Percentiles rank a stretch among this genome's conserved stretches.
phyloP scores from a whole-genome alignment of 371 early-diverging fungal genomes.

The Funneliformis caledonium region DNA sequence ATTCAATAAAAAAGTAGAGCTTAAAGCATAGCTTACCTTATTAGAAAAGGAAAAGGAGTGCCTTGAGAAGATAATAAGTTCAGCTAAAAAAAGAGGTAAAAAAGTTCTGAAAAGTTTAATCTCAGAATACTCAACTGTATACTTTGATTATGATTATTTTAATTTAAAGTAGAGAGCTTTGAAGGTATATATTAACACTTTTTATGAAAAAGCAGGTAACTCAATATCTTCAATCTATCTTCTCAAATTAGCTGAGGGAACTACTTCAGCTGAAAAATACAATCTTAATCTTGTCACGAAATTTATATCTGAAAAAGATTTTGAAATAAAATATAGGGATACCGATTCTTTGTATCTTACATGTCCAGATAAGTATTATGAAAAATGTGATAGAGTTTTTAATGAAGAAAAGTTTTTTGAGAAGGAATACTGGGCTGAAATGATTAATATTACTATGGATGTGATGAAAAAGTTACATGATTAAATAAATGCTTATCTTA shows the following conservation, averaged over 20 bases:
- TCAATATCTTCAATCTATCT: neutral
- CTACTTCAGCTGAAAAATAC: conserved; percentile 6
- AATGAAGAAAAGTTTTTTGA: neutral
- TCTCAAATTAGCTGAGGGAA: neutral
- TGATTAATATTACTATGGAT: conserved; percentile 14
- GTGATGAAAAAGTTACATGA: conserved; percentile 7
- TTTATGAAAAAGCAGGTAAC: conserved; percentile 23
- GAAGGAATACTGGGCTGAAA: neutral
- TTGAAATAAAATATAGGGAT: neutral
- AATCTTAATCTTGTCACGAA: conserved; percentile 5
- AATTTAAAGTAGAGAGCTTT: conserved; percentile 15
- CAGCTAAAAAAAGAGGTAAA: neutral
- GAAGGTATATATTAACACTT: conserved; percentile 27
- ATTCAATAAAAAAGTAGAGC: neutral
- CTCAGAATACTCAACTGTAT: neutral
- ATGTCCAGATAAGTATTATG: neutral
- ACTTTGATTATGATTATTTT: conserved; percentile 8
- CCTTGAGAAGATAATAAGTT: conserved; percentile 17
- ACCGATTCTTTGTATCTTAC: neutral
- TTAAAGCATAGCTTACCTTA: neutral
- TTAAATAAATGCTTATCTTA: conserved; percentile 1
- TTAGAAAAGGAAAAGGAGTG: neutral
- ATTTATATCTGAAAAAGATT: neutral
- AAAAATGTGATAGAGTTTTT: neutral
- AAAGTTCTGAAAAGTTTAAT: neutral